These are phyloP conservation scores for Venturiaceae sp. DNA, from an alignment of 2,329 filamentous ascomycete genomes.

Conservation along the genomic window DNA sequence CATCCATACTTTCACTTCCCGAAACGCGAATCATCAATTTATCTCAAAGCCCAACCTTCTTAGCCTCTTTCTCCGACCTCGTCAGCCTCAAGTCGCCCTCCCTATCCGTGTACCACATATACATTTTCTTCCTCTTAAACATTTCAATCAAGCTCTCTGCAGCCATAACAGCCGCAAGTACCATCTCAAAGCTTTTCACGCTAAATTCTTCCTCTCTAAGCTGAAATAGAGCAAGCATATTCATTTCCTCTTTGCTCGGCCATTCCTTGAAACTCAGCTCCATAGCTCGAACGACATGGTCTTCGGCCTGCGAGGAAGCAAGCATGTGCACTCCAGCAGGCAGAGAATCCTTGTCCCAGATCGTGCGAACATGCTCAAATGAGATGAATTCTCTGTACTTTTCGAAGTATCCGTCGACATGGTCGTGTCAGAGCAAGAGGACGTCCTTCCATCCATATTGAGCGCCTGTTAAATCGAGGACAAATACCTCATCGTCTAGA, in stretches of 20 bases:
- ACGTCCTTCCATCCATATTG: not conserved
- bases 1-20: no score
- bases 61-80: not conserved
- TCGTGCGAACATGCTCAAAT: not conserved
- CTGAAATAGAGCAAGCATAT: not conserved
- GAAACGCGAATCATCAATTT: no score
- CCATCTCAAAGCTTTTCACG: not conserved
- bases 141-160: not conserved
- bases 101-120: not conserved
- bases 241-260: not conserved
- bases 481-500: not conserved
- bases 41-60: not conserved
- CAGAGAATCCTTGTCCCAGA: not conserved
- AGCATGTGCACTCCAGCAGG: not conserved
- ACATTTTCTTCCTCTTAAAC: not conserved
- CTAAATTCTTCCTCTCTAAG: not conserved
- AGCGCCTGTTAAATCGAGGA: not conserved
- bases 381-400: not conserved
- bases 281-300: not conserved
- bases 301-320: not conserved
- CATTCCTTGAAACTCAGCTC: not conserved
- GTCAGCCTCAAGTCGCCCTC: not conserved
- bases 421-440: not conserved
- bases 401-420: not conserved
- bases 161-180: not conserved